Base-by-base conservation (phyloP, 768 basidiomycete genomes). In the Hysterangium stoloniferum region DNA sequence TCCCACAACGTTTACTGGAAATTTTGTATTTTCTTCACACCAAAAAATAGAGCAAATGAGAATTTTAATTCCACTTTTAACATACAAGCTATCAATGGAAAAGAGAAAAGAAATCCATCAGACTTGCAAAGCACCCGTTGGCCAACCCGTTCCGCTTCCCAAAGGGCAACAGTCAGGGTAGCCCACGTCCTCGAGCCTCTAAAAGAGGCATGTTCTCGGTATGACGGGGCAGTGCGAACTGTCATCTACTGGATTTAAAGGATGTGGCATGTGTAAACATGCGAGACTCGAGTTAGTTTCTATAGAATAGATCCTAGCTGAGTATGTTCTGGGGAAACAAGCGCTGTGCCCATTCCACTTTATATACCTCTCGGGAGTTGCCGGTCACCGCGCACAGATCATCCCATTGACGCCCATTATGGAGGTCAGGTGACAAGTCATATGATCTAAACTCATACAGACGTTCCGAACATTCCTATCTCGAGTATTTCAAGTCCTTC, bases 211-310 rank as follows among this genome's bases (percentile, higher is more conserved):
- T 66, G 68, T 69, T 68, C 68, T 69, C 68, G 57, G 68, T 65
- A 58, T 60, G 58, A 69, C 65, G 68, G 63, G 66, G 52, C 62
- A 57, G 56, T 63, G 66, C 61, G 35, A 44, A 37, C 28, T 56
- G 61, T 69, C 68, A 69, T 69, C 68, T 59, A 64, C 62, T 66
- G 65, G 68, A 68, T 61, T 57, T 58, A 62, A 69, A 63, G 64
- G 58, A 66, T 63, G 66, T 61, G 68, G 67, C 68, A 69, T 65
- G 65, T 62, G 62, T 69, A 68, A 68, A 68, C 65, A 66, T 69
- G 68, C 68, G 61, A 69, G 66, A 70, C 68, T 67, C 68, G 62
- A 68, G 68, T 69, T 68, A 68, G 68, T 65, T 65, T 64, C 64
- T 66, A 64, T 65, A 65, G 48, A 66, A 66, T 63, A 66, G 64